These are phyloP conservation scores for Penicillium goetzii DNA, from an alignment of 495 filamentous ascomycete species.

Conservation along the genomic window DNA sequence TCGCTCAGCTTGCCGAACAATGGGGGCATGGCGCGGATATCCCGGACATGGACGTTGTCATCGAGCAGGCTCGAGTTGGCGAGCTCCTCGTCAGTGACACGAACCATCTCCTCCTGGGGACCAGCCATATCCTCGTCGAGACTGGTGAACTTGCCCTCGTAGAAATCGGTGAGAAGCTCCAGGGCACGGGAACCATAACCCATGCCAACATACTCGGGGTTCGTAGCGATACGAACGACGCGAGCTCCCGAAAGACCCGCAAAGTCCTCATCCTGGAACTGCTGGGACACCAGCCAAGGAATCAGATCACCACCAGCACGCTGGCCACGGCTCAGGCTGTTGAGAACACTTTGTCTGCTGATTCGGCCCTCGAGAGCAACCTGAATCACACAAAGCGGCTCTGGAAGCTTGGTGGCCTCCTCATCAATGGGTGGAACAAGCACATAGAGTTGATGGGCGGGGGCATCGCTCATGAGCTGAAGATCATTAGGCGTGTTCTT, in stretches of 20 bases:
- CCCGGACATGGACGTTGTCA: slow-evolving; percentile 87
- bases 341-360: slow-evolving; percentile 87
- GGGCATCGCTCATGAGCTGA: slow-evolving; percentile 96
- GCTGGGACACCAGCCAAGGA: slow-evolving; percentile 96
- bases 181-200: slow-evolving; percentile 92
- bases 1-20: slow-evolving; percentile 89
- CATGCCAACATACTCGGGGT: slow-evolving; percentile 92
- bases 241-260: slow-evolving; percentile 90
- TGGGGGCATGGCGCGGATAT: slow-evolving; percentile 89
- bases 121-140: slow-evolving; percentile 65
- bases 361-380: slow-evolving; percentile 94
- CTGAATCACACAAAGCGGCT: slow-evolving; percentile 94
- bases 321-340: slow-evolving; percentile 84
- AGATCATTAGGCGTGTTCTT: slow-evolving; percentile 98
- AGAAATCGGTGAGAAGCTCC: slow-evolving; percentile 85
- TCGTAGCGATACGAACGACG: slow-evolving; percentile 93
- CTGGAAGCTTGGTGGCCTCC: slow-evolving; percentile 75
- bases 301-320: slow-evolving; percentile 94
- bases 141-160: slow-evolving; percentile 88
- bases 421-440: slow-evolving; percentile 87
- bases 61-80: slow-evolving; percentile 76
- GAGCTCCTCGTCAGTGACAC: slow-evolving; percentile 84
- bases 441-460: slow-evolving; percentile 95
- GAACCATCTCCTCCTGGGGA: slow-evolving; percentile 62
- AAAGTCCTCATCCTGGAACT: slow-evolving; percentile 98